Base-by-base conservation (phyloP, 208 protist species). In the Crithidia brevicula region DNA sequence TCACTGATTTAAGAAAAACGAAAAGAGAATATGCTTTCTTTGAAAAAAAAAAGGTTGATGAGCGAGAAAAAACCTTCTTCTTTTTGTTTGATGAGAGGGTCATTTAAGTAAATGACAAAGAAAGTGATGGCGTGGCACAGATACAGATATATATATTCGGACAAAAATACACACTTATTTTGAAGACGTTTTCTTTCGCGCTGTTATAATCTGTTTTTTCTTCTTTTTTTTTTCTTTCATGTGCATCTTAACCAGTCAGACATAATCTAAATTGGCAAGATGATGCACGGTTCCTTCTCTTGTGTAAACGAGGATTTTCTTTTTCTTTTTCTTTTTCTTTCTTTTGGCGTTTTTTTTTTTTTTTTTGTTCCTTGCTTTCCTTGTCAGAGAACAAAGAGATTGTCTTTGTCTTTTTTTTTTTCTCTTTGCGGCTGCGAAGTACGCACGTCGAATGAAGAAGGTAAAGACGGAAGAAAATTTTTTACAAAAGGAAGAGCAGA, bases 121-220 rank as follows among this genome's bases (percentile, higher is more conserved):
- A 52, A 57, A 57, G 53, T n/a, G n/a, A n/a, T n/a, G n/a, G n/a
- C n/a, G n/a, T n/a, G n/a, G n/a, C n/a, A n/a, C n/a, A n/a, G n/a
- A n/a, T n/a, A 31, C 46, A 67, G 30, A 30, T 43, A 63, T 28
- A 45, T 62, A 67, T 30, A 74, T 16, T 40, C 8, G 15, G 15
- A 40, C 36, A 40, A 40, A 40, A 40, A 40, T 16, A 13, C 15
- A 40, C 36, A 40, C 36, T 40, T 40, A 13, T 54, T 58, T 38
- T 49, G 53, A 33, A 50, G 20, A 54, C 51, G 22, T 71, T 65
- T 54, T 62, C 28, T 72, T 64, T 51, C 8, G n/a, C n/a, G n/a
- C n/a, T n/a, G n/a, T n/a, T n/a, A n/a, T n/a, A n/a, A n/a, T n/a
- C n/a, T n/a, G n/a, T 51, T 38, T 42, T 42, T 34, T 67, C 20